These are phyloP conservation scores for Hypoxylon sp. DNA, from an alignment of 2,329 filamentous ascomycete genomes.

Conservation along the genomic window DNA sequence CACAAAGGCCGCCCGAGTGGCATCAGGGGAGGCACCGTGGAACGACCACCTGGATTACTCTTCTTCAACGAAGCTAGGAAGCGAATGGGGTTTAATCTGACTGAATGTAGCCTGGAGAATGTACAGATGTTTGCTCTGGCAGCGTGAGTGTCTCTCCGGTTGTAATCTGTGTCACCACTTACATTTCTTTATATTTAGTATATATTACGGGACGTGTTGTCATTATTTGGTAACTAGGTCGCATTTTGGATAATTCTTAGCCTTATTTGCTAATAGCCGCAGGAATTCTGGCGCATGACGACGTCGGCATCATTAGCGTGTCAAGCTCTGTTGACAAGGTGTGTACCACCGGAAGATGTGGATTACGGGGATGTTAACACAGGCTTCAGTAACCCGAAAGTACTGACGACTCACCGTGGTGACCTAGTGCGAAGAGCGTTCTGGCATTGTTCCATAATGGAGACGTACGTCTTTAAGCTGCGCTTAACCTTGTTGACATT, in stretches of 20 bases:
- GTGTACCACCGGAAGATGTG: conserved; percentile 20
- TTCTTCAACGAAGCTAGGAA: conserved; percentile 74
- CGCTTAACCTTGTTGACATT: background rate
- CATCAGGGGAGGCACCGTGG: conserved; percentile 65
- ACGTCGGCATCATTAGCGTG: conserved; percentile 70
- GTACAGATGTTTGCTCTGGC: conserved; percentile 71
- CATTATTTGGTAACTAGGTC: conserved; percentile 62
- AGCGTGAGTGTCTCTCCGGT: conserved; percentile 59
- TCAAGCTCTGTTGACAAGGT: conserved; percentile 70
- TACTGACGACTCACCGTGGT: conserved; percentile 62
- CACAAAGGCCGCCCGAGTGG: conserved; percentile 65
- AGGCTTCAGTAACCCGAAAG: conserved; percentile 56
- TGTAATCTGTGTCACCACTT: conserved; percentile 18
- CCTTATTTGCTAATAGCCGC: conserved; percentile 29
- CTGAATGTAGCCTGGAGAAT: conserved; percentile 70
- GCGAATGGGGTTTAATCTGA: conserved; percentile 70
- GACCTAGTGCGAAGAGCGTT: conserved; percentile 69
- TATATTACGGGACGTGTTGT: conserved; percentile 69
- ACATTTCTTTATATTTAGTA: conserved; percentile 52
- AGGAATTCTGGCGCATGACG: conserved; percentile 74
- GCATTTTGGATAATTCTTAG: conserved; percentile 3
- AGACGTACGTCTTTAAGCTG: conserved; percentile 59
- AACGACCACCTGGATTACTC: conserved; percentile 68
- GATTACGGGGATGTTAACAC: conserved; percentile 32
- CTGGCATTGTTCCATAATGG: conserved; percentile 71